These are phyloP conservation scores for Pleurotus sapidus DNA, from an alignment of 768 basidiomycete genomes.

Conservation along the genomic window DNA sequence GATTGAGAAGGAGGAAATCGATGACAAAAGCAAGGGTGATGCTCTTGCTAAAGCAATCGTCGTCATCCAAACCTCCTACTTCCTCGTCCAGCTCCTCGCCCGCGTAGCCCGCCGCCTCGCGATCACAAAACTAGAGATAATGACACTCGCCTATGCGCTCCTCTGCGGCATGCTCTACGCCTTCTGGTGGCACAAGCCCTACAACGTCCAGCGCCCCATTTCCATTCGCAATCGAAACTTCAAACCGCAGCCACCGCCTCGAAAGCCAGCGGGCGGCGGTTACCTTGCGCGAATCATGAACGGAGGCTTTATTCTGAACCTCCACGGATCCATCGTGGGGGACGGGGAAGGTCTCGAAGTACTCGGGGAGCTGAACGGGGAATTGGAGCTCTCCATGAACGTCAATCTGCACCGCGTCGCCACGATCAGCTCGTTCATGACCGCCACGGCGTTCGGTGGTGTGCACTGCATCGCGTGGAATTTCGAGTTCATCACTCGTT, in stretches of 20 bases:
- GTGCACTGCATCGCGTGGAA: conserved; percentile 24
- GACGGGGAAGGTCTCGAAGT: too few relatives aligned
- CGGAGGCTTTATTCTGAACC: too few relatives aligned
- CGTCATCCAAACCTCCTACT: conserved; percentile 27
- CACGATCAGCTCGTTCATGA: too few relatives aligned
- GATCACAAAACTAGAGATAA: conserved; percentile 27
- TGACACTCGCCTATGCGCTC: conserved; percentile 23
- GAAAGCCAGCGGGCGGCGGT: too few relatives aligned
- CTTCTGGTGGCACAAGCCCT: conserved; percentile 35
- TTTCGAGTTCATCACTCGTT: conserved; percentile 15
- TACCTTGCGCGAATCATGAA: not conserved
- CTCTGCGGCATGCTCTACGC: conserved; percentile 24
- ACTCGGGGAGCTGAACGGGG: too few relatives aligned
- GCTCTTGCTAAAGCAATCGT: conserved; percentile 19
- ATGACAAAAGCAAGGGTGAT: conserved; percentile 25
- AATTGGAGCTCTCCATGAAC: too few relatives aligned
- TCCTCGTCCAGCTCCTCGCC: conserved; percentile 23
- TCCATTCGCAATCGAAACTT: too few relatives aligned
- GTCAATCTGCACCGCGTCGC: too few relatives aligned
- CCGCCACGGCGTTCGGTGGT: conserved; percentile 19
- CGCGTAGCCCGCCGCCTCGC: conserved; percentile 17
- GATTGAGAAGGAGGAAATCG: conserved; percentile 18
- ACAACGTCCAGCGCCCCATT: conserved; percentile 18
- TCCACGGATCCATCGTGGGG: too few relatives aligned
- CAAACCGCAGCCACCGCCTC: too few relatives aligned